phyloP scores from a whole-genome alignment of 345 rosid genomes.

The Clausena lansium region DNA sequence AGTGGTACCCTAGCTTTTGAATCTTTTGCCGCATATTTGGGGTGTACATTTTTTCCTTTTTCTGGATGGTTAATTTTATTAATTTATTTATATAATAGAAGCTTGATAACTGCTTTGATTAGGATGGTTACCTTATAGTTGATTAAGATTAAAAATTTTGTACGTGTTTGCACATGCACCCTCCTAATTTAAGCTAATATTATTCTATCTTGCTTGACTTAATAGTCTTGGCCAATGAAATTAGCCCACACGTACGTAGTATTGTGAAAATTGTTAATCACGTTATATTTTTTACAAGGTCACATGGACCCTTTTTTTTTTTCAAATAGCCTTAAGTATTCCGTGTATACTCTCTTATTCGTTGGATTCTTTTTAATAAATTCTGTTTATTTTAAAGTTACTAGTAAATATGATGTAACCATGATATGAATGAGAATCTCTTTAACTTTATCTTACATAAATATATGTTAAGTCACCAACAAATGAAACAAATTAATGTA shows the following conservation, averaged over 20 bases:
- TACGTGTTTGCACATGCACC: background rate
- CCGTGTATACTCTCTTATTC: too few relatives aligned
- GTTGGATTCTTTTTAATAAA: too few relatives aligned
- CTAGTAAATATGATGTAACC: background rate
- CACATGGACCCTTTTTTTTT: background rate
- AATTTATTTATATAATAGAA: background rate
- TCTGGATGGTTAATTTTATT: too few relatives aligned
- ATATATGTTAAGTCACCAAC: too few relatives aligned
- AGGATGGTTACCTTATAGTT: background rate
- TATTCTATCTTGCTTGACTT: background rate
- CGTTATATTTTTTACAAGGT: background rate
- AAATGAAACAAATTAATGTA: too few relatives aligned
- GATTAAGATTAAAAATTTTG: background rate
- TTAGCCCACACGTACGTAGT: conserved; percentile 2
- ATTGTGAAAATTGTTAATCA: background rate
- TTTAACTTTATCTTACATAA: background rate
- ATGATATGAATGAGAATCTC: background rate
- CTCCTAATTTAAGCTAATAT: background rate
- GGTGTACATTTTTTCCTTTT: background rate
- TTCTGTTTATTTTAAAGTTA: background rate
- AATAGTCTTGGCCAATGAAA: conserved; percentile 9
- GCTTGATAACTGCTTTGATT: background rate
- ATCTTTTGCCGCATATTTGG: background rate
- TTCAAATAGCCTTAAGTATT: too few relatives aligned
- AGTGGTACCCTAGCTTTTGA: background rate